phyloP scores from a whole-genome alignment of 2,329 filamentous ascomycete species.

The Tothia fuscella region DNA sequence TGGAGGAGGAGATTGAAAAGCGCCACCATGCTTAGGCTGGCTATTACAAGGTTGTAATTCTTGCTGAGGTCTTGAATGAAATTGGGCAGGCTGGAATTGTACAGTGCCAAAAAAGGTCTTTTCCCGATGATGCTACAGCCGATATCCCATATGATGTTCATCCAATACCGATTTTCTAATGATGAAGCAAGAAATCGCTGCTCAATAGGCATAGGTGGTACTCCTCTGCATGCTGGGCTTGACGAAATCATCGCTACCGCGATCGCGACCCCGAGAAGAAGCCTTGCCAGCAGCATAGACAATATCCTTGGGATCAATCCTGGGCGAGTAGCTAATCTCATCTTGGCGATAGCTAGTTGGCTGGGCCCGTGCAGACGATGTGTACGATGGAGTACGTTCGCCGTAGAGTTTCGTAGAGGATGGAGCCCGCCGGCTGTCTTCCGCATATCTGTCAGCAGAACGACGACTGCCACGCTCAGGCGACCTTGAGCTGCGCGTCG shows the following conservation, averaged over 20 bases:
- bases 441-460: slow-evolving; percentile 2
- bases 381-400: slow-evolving; percentile 1
- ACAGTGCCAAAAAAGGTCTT: too few species aligned
- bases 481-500: background rate
- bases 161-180: too few species aligned
- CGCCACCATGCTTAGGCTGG: too few species aligned
- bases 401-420: slow-evolving; percentile 5
- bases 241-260: background rate
- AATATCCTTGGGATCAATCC: background rate
- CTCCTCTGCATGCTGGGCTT: slow-evolving; percentile 2
- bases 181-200: too few species aligned
- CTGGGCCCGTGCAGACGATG: background rate
- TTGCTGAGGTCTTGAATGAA: too few species aligned
- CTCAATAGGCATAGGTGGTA: slow-evolving; percentile 3
- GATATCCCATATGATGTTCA: too few species aligned
- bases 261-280: background rate
- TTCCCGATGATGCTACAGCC: too few species aligned
- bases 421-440: background rate
- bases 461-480: background rate
- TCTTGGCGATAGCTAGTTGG: background rate
- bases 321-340: background rate
- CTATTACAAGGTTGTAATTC: too few species aligned
- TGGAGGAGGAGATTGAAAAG: too few species aligned
- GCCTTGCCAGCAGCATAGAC: background rate
- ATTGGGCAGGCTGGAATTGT: too few species aligned